Evolutionary conservation across 2,329 filamentous ascomycete species (phyloP).

Genomic region (Thermoascus crustaceus): DNA sequence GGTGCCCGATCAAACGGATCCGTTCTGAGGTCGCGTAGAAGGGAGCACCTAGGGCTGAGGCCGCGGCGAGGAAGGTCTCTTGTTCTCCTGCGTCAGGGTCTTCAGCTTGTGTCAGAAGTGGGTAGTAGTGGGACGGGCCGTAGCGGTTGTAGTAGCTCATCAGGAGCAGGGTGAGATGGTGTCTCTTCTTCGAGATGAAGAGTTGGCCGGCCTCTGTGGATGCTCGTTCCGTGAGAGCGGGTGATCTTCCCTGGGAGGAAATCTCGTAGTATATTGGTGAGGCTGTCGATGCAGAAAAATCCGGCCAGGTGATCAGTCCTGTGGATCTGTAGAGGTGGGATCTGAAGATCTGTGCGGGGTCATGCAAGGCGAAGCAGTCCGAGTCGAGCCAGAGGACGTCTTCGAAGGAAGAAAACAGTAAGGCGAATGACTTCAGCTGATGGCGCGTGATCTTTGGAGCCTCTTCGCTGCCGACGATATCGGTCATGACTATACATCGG

Average conservation of each 20-base stretch:
- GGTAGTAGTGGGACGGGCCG: constrained; percentile 29
- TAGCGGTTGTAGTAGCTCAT: constrained; percentile 28
- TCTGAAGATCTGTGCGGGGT: constrained; percentile 42
- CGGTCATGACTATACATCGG: constrained; percentile 16
- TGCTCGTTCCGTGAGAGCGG: constrained; percentile 25
- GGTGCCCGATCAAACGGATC: constrained; percentile 28
- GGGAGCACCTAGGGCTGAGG: constrained; percentile 22
- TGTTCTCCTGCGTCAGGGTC: constrained; percentile 34
- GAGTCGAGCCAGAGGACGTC: constrained; percentile 53
- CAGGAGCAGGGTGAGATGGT: constrained; percentile 26
- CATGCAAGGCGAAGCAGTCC: constrained; percentile 45
- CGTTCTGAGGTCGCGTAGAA: constrained; percentile 31
- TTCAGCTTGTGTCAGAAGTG: constrained; percentile 31
- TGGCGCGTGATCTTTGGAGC: constrained; percentile 35
- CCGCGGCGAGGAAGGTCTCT: constrained; percentile 31
- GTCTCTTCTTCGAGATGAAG: constrained; percentile 29
- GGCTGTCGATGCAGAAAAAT: constrained; percentile 42
- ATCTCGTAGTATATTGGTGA: constrained; percentile 38
- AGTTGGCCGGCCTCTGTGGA: constrained; percentile 31
- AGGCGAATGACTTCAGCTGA: constrained; percentile 50
- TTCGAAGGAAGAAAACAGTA: constrained; percentile 53
- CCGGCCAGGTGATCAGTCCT: constrained; percentile 51
- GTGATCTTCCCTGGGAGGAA: constrained; percentile 26
- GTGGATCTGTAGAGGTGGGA: constrained; percentile 44
- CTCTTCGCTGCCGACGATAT: constrained; percentile 9